A percentile compares a stretch with the other conserved stretches of the same genome.
phyloP scores from a whole-genome alignment of 371 early-diverging fungal genomes.

The Syncephalastrum monosporum region DNA sequence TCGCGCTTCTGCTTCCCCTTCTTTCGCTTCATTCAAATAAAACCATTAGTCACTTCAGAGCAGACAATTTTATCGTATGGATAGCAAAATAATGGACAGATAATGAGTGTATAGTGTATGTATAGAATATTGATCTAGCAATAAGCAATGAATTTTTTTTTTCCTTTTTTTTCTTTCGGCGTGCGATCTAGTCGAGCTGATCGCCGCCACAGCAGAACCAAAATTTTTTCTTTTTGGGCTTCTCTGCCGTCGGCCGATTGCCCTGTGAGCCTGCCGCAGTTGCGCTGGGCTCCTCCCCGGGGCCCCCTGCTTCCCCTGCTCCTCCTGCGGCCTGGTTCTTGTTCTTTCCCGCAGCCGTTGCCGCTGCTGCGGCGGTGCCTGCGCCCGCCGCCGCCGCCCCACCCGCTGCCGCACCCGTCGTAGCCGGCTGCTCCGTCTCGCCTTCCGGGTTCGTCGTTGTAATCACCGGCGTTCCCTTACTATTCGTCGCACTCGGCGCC shows the following conservation, averaged over 20 bases:
- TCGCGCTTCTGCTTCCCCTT: too few species aligned
- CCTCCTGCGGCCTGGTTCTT: slow-evolving; percentile 3
- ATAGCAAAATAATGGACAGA: too few species aligned
- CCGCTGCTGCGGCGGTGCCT: slow-evolving; percentile 5
- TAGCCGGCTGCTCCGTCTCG: slow-evolving; percentile 5
- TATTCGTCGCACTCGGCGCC: neutral
- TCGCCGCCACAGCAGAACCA: slow-evolving; percentile 13
- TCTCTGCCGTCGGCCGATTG: slow-evolving; percentile 1
- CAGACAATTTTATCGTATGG: too few species aligned
- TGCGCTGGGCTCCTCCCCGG: neutral
- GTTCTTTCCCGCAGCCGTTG: slow-evolving; percentile 4
- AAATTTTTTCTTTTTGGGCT: slow-evolving; percentile 12
- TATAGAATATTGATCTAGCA: too few species aligned
- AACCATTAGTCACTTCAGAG: too few species aligned
- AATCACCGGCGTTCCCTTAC: slow-evolving; percentile 11
- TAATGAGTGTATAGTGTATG: too few species aligned
- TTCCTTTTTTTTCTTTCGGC: too few species aligned
- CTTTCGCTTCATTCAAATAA: too few species aligned
- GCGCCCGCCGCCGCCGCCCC: slow-evolving; percentile 6
- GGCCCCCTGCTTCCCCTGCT: neutral
- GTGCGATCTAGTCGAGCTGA: slow-evolving; percentile 6
- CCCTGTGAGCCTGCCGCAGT: too few species aligned
- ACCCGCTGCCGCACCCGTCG: neutral
- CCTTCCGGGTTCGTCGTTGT: slow-evolving; percentile 18
- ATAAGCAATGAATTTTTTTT: too few species aligned